These are phyloP conservation scores for Amanita pseudoporphyria DNA, from an alignment of 768 basidiomycete genomes.

Conservation along the genomic window DNA sequence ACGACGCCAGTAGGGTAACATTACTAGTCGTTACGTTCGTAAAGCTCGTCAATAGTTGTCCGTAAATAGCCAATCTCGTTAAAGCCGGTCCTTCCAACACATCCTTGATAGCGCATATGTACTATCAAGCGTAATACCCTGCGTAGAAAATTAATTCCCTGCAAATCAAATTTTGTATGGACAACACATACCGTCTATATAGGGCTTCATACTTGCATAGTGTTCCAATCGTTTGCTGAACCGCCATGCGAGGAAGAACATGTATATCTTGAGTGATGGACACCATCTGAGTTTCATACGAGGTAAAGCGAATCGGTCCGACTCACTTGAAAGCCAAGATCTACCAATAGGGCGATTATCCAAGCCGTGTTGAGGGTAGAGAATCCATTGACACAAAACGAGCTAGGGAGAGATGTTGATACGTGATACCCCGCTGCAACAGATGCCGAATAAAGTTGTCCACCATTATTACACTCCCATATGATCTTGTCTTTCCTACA, in stretches of 20 bases:
- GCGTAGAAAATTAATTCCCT: conserved; percentile 16
- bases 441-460: conserved; percentile 46
- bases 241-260: conserved; percentile 70
- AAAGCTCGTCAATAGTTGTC: conserved; percentile 18
- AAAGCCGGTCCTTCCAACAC: not conserved
- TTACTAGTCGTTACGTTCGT: conserved; percentile 25
- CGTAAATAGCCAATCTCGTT: not conserved
- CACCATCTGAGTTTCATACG: conserved; percentile 15
- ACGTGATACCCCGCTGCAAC: conserved; percentile 30
- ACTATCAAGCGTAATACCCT: conserved; percentile 43
- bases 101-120: too few species aligned
- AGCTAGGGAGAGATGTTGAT: conserved; percentile 37
- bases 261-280: conserved; percentile 43
- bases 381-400: conserved; percentile 53
- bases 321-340: conserved; percentile 60
- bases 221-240: conserved; percentile 63
- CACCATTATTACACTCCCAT: conserved; percentile 69
- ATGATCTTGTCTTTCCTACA: conserved; percentile 53
- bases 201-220: conserved; percentile 55
- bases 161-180: conserved; percentile 11
- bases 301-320: conserved; percentile 14
- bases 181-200: conserved; percentile 43
- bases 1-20: conserved; percentile 13
- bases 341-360: conserved; percentile 50
- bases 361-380: conserved; percentile 53